Conservation (phyloP, 441 rosid genomes). For the Metrosideros polymorpha region DNA sequence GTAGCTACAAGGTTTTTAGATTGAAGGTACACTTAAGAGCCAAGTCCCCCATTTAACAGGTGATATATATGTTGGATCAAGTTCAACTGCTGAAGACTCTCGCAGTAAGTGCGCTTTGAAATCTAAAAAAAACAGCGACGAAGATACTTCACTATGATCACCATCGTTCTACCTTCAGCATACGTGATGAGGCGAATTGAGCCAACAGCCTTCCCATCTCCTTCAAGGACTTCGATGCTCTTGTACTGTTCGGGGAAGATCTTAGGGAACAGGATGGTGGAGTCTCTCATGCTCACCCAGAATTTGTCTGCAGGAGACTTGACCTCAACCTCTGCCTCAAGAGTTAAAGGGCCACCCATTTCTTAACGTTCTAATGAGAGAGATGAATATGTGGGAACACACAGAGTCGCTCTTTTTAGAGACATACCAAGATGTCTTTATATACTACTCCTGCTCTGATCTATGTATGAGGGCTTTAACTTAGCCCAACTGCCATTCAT, state of each 20-base stretch:
- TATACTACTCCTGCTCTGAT: not conserved
- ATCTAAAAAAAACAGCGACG: not conserved
- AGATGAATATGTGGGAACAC: not conserved
- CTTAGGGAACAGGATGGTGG: constrained; percentile 51
- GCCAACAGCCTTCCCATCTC: constrained; percentile 75
- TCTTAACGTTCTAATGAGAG: not conserved
- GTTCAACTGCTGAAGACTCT: not conserved
- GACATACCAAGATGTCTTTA: not conserved
- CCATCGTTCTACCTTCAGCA: constrained; percentile 30
- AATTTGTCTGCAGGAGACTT: constrained; percentile 57
- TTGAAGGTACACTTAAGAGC: not conserved
- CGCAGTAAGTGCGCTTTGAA: not conserved
- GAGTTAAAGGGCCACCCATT: constrained; percentile 56
- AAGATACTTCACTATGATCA: not conserved
- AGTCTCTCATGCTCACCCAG: constrained; percentile 58
- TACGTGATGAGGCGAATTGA: constrained; percentile 60
- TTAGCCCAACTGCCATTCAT: constrained; percentile 12
- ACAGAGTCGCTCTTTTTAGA: not conserved
- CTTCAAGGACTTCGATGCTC: constrained; percentile 68
- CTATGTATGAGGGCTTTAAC: constrained; percentile 17
- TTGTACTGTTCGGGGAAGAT: constrained; percentile 68
- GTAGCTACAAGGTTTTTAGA: not conserved
- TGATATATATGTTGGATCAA: not conserved
- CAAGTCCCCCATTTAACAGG: not conserved
- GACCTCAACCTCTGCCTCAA: constrained; percentile 64